Conservation (phyloP, 169 alveolate genomes). For the Plasmodium falciparum region DNA sequence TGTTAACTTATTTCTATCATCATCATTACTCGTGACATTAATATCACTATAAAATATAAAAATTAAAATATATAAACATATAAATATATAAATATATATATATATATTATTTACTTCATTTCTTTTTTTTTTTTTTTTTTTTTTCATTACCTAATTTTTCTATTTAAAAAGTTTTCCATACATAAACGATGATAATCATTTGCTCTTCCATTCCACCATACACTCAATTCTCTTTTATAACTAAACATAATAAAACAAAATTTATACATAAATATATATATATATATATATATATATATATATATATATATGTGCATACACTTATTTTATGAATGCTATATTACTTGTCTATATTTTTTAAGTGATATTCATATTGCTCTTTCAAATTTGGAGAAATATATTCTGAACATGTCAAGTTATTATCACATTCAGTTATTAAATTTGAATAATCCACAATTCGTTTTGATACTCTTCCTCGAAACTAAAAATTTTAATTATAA, state of each 20-base stretch:
- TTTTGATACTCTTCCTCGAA: slow-evolving; percentile 63
- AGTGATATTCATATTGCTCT: slow-evolving; percentile 29
- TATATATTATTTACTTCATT: background rate
- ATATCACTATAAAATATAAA: slow-evolving; percentile 5
- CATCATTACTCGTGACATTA: background rate
- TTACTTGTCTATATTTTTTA: slow-evolving; percentile 43
- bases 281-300: background rate
- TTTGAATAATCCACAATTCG: slow-evolving; percentile 53
- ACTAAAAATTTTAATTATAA: slow-evolving; percentile 8
- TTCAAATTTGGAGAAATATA: slow-evolving; percentile 8
- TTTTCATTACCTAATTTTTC: slow-evolving; percentile 26
- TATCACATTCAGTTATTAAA: slow-evolving; percentile 21
- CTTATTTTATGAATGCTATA: background rate
- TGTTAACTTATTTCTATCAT: background rate
- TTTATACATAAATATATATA: too few species aligned
- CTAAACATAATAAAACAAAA: slow-evolving; percentile 3
- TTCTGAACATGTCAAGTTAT: slow-evolving; percentile 21
- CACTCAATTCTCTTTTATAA: slow-evolving; percentile 37
- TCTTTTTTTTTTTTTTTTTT: background rate
- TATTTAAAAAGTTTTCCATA: slow-evolving; percentile 31
- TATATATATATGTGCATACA: background rate
- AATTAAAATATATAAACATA: background rate
- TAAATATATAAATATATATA: background rate
- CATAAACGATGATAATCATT: slow-evolving; percentile 69
- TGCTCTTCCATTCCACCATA: slow-evolving; percentile 52